Evolutionary conservation across 306 rosid species (phyloP).

Genomic region (Vigna reflexopilosa): DNA sequence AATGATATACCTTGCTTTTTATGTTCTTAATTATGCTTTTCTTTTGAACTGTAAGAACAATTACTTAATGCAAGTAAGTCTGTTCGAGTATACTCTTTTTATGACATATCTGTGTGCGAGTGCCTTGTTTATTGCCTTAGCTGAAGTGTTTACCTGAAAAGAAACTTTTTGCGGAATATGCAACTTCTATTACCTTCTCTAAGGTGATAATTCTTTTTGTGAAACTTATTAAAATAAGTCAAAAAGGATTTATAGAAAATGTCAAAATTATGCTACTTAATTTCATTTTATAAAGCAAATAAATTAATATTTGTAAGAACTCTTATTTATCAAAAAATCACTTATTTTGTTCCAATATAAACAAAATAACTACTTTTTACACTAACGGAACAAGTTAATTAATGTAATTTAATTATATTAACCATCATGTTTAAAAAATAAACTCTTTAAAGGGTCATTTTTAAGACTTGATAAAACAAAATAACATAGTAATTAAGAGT

Average conservation of each 20-base stretch:
- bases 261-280: neutral
- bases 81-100: conserved; percentile 6
- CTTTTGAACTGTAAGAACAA: conserved; percentile 11
- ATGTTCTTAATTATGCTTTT: conserved; percentile 24
- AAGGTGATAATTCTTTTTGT: neutral
- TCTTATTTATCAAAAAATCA: too few species aligned
- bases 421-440: too few species aligned
- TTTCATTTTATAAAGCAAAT: neutral
- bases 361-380: too few species aligned
- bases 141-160: neutral
- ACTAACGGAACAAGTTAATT: too few species aligned
- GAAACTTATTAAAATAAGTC: neutral
- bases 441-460: too few species aligned
- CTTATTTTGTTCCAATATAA: too few species aligned
- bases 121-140: neutral
- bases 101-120: neutral
- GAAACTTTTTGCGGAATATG: neutral
- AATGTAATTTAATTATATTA: too few species aligned
- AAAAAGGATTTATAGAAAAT: neutral
- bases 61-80: conserved; percentile 22
- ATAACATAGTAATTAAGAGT: too few species aligned
- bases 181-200: neutral
- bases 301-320: neutral
- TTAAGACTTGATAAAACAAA: too few species aligned
- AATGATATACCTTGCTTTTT: neutral